Base-by-base conservation (phyloP, 2,329 filamentous ascomycete genomes). In the Nannizziopsis arthrosporioides region DNA sequence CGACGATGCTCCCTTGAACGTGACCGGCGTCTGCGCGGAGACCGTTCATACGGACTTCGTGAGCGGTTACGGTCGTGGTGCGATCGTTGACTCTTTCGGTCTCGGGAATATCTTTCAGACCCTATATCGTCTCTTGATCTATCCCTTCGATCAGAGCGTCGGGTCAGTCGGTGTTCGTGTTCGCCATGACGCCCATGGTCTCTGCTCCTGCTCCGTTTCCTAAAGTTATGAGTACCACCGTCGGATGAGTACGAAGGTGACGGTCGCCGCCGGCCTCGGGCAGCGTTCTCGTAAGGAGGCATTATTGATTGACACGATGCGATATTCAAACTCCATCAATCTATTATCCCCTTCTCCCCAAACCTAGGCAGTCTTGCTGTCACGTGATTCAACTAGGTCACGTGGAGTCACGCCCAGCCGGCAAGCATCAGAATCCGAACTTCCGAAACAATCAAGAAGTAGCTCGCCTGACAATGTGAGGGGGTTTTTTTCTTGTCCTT, bases 1-100 rank as follows among this genome's bases (percentile, higher is more conserved):
- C 60, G 60, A 39, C 58, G 53, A 15, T 57, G 55, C 42, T 57
- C 55, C 27, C 55, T 56, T 12, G 59, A 63, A 47, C 51, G 55
- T 41, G 59, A 55, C 48, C 57, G 57, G 44, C 47, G 43, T 45
- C 49, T 41, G 8, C 36, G 51, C 8, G 45, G 42, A 31, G 47
- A 45, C 10, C 34, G 45, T 30, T 38, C 39, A 10, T 40, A 22
- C 6, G 53, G 52, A 15, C 53, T 53, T 38, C 43, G 35, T 22
- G 53, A 52, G 27, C 43, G 41, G 35, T 35, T 36, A 34, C 43
- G 31, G 42, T 49, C 40, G 27, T 41, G 27, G 14, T 40, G 17
- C 7, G 48, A 47, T 11, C 43, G 42, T 31, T 49, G 45, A 14
- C 48, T 47, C 14, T 38, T 51, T 18, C 34, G 42, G 40, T 41